phyloP scores from a whole-genome alignment of 305 asterid species.

The Fraxinus baroniana region DNA sequence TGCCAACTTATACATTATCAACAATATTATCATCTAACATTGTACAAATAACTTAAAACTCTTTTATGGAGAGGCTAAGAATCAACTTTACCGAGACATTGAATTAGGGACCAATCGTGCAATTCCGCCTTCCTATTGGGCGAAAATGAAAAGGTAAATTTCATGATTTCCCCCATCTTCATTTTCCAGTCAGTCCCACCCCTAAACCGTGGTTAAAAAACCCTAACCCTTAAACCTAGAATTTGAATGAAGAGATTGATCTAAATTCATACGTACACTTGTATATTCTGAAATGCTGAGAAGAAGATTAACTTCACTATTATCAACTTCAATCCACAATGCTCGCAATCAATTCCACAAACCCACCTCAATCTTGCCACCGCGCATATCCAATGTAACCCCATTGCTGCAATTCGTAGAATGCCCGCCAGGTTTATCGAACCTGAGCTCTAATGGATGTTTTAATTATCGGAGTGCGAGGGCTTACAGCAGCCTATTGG shows the following conservation, averaged over 20 bases:
- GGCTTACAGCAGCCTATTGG: constrained; percentile 68
- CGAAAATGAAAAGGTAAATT: not conserved
- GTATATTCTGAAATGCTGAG: constrained; percentile 45
- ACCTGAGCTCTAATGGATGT: not conserved
- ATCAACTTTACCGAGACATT: not conserved
- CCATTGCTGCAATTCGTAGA: constrained; percentile 20
- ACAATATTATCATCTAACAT: too few relatives aligned
- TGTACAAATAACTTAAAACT: too few relatives aligned
- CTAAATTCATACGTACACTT: not conserved
- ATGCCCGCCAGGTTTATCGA: constrained; percentile 10
- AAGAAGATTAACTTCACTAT: constrained; percentile 40
- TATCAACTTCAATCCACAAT: constrained; percentile 35
- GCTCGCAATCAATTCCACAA: constrained; percentile 22
- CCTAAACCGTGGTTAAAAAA: not conserved
- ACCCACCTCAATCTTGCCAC: constrained; percentile 26
- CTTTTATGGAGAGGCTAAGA: not conserved
- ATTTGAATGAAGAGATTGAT: not conserved
- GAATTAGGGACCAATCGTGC: not conserved
- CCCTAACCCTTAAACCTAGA: not conserved
- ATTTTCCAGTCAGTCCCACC: not conserved
- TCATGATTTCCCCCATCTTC: not conserved
- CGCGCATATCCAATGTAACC: constrained; percentile 19
- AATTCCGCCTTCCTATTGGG: not conserved
- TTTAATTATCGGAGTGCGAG: constrained; percentile 24
- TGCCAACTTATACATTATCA: too few relatives aligned